These are phyloP conservation scores for Aspergillus hiratsukae DNA, from an alignment of 2,329 filamentous ascomycete genomes.

Conservation along the genomic window DNA sequence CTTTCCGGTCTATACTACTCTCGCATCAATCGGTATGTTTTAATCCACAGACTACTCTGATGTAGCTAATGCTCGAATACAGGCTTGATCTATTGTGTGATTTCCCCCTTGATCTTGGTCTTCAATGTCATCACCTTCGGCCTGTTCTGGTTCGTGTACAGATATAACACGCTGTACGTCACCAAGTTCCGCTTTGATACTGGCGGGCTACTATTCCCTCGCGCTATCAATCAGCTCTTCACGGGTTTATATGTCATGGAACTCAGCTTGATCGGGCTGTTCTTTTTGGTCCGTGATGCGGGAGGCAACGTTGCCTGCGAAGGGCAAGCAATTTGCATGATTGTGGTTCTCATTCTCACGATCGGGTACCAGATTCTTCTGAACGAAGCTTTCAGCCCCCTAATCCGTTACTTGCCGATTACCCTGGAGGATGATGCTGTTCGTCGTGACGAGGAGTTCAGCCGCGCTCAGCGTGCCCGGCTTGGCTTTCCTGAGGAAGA, in stretches of 20 bases:
- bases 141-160: slow-evolving; percentile 88
- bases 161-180: slow-evolving; percentile 96
- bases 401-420: slow-evolving; percentile 86
- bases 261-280: slow-evolving; percentile 80
- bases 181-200: slow-evolving; percentile 86
- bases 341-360: slow-evolving; percentile 68
- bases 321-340: slow-evolving; percentile 79
- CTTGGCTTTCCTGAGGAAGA: slow-evolving; percentile 54
- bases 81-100: slow-evolving; percentile 77
- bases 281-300: slow-evolving; percentile 68
- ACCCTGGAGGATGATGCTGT: slow-evolving; percentile 95
- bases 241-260: slow-evolving; percentile 95
- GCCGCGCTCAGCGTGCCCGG: slow-evolving; percentile 67
- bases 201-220: slow-evolving; percentile 84
- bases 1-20: slow-evolving; percentile 95
- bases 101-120: slow-evolving; percentile 83
- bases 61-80: slow-evolving; percentile 4
- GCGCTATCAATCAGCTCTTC: slow-evolving; percentile 92
- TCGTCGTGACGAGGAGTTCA: slow-evolving; percentile 83
- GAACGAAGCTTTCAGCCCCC: slow-evolving; percentile 76
- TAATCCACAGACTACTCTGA: neutral
- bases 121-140: slow-evolving; percentile 92
- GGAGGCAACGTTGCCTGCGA: slow-evolving; percentile 56
- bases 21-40: slow-evolving; percentile 74
- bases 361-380: slow-evolving; percentile 72